Evolutionary conservation across 106 monocot genomes (phyloP), one percentile per base, ranked within the genome.

Genomic region (Phalaenopsis equestris): DNA sequence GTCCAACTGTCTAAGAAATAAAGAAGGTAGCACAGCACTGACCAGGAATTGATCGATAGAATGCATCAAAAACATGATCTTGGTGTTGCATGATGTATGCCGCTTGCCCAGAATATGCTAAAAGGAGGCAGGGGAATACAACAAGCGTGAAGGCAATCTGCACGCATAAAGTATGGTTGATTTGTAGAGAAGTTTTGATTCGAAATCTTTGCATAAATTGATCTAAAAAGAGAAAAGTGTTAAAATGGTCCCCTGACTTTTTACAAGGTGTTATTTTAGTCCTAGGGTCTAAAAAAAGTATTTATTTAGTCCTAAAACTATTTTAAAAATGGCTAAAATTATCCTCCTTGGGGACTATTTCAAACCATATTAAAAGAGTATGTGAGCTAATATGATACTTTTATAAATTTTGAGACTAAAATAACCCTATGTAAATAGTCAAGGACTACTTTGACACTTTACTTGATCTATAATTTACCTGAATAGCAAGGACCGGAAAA

Each of bases 11-110:
- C 3, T 11, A 19, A 45, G 5, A 42, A 75, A n/a, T 7, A 52
- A 52, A 52, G 12, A 38, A 75, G 43, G 43, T 75, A 55, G 30
- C 16, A 23, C 36, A 23, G 72, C 49, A 42, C 42, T 39, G 41
- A 93, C 96, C 88, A 87, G 96, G 96, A 81, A 96, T 96, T 2
- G 98, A 94, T 55, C 76, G 90, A 82, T 98, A 94, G 57, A 98
- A 98, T 21, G 90, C 89, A 77, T 92, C 89, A n/a, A 8, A 5
- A 0, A 94, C 90, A 80, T 90, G 87, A 4, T 81, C 88, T 72
- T 87, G 79, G 77, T 98, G 81, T 61, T 80, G 49, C 75, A 91
- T 83, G 39, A 98, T 87, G 79, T 98, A 98, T 2, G 92, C 89
- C 67, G 98, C 94, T 84, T 98, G 98, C 64, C 98, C 98, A 56